phyloP scores from a whole-genome alignment of 2,329 filamentous ascomycete species.

The Cordyceps cateniannulata region DNA sequence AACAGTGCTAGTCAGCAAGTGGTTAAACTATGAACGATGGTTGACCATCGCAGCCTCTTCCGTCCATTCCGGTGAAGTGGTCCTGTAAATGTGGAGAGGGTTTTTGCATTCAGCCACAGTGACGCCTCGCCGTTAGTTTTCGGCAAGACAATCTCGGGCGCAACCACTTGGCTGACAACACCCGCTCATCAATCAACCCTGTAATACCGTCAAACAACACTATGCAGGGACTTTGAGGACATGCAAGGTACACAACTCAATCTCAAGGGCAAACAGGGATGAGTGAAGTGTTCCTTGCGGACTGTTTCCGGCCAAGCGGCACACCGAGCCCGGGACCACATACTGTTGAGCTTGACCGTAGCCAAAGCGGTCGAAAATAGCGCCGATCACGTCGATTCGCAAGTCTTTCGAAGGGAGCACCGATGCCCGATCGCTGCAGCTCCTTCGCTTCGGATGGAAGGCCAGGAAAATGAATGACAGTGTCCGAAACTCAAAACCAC shows the following conservation, averaged over 20 bases:
- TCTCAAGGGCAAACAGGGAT: background rate
- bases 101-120: background rate
- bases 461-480: background rate
- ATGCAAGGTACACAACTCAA: background rate
- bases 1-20: background rate
- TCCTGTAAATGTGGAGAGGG: background rate
- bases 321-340: background rate
- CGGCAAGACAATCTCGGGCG: background rate
- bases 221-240: background rate
- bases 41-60: background rate
- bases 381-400: background rate
- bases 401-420: background rate
- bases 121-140: slow-evolving; percentile 2
- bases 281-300: background rate
- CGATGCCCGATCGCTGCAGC: background rate
- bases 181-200: too few species aligned
- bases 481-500: background rate
- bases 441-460: background rate
- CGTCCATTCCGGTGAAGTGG: background rate
- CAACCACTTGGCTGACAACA: background rate
- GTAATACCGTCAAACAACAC: background rate
- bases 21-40: background rate
- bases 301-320: background rate
- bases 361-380: background rate
- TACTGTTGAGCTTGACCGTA: background rate